These are phyloP conservation scores for Nannizzia gypsea DNA, from an alignment of 2,329 filamentous ascomycete species.

Conservation along the genomic window DNA sequence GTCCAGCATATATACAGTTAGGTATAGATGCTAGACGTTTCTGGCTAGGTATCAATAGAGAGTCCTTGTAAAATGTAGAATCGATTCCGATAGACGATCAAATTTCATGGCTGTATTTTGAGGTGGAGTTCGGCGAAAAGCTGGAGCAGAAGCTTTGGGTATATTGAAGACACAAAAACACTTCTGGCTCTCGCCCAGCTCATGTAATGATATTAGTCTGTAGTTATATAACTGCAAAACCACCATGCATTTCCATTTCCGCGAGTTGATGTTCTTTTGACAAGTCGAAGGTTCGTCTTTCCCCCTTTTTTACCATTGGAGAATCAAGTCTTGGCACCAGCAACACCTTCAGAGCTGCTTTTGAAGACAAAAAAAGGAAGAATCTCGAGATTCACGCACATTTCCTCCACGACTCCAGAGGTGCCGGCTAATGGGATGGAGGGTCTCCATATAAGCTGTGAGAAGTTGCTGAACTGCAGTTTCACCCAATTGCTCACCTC, in stretches of 20 bases:
- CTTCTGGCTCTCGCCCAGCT: not conserved
- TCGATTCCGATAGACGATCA: not conserved
- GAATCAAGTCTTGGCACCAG: not conserved
- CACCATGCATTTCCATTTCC: not conserved
- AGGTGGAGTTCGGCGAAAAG: too few relatives aligned
- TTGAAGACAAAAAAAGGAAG: not conserved
- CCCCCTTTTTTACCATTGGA: not conserved
- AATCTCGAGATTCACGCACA: not conserved
- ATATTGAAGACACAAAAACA: not conserved
- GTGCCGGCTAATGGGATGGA: conserved; percentile 8
- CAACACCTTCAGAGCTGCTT: not conserved
- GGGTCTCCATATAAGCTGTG: conserved; percentile 3
- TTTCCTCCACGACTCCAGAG: not conserved
- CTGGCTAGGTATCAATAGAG: not conserved
- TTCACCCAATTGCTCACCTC: conserved; percentile 8
- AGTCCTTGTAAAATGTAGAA: not conserved
- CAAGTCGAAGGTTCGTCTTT: not conserved
- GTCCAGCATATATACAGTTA: too few relatives aligned
- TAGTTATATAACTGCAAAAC: not conserved
- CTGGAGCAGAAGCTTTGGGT: too few relatives aligned
- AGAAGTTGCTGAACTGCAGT: not conserved
- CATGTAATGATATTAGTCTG: not conserved
- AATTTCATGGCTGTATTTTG: not conserved
- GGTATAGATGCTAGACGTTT: not conserved
- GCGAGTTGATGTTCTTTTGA: not conserved